Evolutionary conservation across 176 grass and related monocot genomes (phyloP).

Genomic region (Ampelocalamus luodianensis): DNA sequence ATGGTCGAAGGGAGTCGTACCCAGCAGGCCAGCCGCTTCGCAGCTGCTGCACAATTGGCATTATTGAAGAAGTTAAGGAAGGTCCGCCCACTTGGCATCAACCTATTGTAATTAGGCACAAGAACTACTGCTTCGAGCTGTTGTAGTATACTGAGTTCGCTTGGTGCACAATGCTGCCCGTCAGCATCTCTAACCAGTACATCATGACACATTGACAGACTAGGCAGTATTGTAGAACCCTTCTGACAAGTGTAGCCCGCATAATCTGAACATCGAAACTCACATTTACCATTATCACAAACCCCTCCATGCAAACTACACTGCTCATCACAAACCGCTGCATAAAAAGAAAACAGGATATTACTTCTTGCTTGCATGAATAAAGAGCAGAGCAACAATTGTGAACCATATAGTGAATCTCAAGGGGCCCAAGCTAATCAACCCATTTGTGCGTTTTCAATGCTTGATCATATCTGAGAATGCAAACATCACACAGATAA

Average conservation of each 20-base stretch:
- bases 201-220: slow-evolving; percentile 91
- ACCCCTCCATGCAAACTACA: slow-evolving; percentile 99
- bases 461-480: slow-evolving; percentile 6
- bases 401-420: background rate
- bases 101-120: slow-evolving; percentile 95
- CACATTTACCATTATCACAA: slow-evolving; percentile 95
- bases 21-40: slow-evolving; percentile 96
- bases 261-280: slow-evolving; percentile 99
- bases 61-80: slow-evolving; percentile 93
- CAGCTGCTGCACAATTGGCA: slow-evolving; percentile 90
- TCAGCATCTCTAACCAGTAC: slow-evolving; percentile 81
- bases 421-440: background rate
- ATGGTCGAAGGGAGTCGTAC: slow-evolving; percentile 52
- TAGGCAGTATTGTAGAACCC: slow-evolving; percentile 77
- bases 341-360: slow-evolving; percentile 44
- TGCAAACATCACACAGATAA: background rate
- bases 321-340: slow-evolving; percentile 97
- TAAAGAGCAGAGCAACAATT: slow-evolving; percentile 19
- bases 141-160: slow-evolving; percentile 89
- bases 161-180: slow-evolving; percentile 94
- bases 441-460: background rate
- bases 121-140: slow-evolving; percentile 95
- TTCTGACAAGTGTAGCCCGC: slow-evolving; percentile 99
- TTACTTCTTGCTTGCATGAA: slow-evolving; percentile 45
- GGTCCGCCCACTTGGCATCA: slow-evolving; percentile 83